Evolutionary conservation across 2,329 filamentous ascomycete genomes (phyloP).

Genomic region (Aphanoascus verrucosus): DNA sequence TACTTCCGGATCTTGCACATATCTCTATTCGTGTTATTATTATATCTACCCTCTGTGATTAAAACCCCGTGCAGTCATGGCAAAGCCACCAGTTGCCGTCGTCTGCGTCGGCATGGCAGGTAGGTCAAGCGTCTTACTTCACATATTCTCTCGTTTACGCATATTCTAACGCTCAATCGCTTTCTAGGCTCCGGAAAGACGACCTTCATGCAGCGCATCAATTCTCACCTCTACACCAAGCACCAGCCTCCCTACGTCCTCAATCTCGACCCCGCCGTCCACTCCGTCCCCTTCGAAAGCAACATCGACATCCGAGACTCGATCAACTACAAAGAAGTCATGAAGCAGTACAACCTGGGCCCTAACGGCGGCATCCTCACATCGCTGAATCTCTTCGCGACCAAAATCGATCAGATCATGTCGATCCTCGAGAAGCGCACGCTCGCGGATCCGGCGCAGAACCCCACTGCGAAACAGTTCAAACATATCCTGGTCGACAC

Average conservation of each 20-base stretch:
- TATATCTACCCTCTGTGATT: not conserved
- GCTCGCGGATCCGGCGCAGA: constrained; percentile 44
- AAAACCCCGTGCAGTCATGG: constrained; percentile 29
- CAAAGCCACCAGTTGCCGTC: constrained; percentile 58
- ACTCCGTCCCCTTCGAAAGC: constrained; percentile 84
- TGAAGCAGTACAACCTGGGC: constrained; percentile 97
- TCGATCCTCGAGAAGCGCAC: constrained; percentile 81
- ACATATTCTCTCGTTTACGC: not conserved
- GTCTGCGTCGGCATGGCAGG: constrained; percentile 97
- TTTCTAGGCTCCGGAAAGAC: constrained; percentile 79
- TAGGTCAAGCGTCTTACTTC: constrained; percentile 29
- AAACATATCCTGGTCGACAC: constrained; percentile 89
- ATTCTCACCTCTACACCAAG: constrained; percentile 76
- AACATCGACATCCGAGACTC: constrained; percentile 99
- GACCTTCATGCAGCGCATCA: constrained; percentile 99
- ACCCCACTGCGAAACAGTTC: constrained; percentile 47
- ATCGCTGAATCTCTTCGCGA: constrained; percentile 89
- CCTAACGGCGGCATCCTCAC: constrained; percentile 96
- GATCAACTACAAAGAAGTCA: constrained; percentile 98
- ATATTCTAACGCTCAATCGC: constrained; percentile 6
- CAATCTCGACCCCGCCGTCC: constrained; percentile 91
- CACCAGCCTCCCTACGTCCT: constrained; percentile 82
- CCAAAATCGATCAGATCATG: constrained; percentile 94
- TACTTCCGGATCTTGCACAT: not conserved
- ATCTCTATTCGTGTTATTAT: not conserved